A percentile compares a stretch with the other conserved stretches of the same genome.
Conservation (phyloP, 306 rosid species). For the Quercus berberidifolia region DNA sequence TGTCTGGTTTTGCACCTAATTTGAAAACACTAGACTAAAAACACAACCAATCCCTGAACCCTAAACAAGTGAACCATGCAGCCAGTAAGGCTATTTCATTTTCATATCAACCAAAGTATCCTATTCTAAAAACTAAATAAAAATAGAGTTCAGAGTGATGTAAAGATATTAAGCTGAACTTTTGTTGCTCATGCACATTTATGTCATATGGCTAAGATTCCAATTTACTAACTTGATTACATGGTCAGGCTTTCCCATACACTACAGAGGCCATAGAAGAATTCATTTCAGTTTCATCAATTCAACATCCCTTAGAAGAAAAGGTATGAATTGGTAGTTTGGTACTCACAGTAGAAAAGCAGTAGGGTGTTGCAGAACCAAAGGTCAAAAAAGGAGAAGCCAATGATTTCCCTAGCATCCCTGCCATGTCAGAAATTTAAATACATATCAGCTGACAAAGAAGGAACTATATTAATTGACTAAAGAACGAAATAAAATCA, state of each 20-base stretch:
- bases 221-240: neutral
- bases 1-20: too few relatives aligned
- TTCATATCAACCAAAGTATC: too few relatives aligned
- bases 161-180: too few relatives aligned
- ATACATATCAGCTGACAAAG: neutral
- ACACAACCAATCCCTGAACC: too few relatives aligned
- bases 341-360: constrained; percentile 39
- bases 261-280: neutral
- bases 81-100: too few relatives aligned
- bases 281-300: neutral
- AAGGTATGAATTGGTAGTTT: neutral
- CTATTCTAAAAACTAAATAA: too few relatives aligned
- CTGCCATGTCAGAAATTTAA: constrained; percentile 35
- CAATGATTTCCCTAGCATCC: constrained; percentile 57
- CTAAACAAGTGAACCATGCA: too few relatives aligned
- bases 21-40: too few relatives aligned
- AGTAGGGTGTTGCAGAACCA: constrained; percentile 40
- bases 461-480: neutral
- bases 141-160: too few relatives aligned
- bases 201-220: too few relatives aligned
- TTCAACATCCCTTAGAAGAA: neutral
- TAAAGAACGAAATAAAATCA: too few relatives aligned
- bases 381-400: constrained; percentile 50
- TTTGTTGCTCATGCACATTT: too few relatives aligned
- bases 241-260: neutral